These are phyloP conservation scores for Apiotrichum veenhuisii DNA, from an alignment of 1,284 basidiomycete genomes.

Conservation along the genomic window DNA sequence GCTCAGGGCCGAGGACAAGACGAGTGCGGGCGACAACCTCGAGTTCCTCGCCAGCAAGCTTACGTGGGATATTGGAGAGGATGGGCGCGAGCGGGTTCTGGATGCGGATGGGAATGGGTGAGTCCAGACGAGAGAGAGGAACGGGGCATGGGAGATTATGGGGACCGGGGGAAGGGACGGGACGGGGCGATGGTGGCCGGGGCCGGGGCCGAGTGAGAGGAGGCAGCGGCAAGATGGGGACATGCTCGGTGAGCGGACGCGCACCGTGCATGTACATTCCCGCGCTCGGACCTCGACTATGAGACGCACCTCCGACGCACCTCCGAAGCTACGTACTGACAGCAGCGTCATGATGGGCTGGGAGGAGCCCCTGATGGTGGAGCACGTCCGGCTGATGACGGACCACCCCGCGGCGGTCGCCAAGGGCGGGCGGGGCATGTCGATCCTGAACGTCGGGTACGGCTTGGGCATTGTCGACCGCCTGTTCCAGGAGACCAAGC, in stretches of 20 bases:
- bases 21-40: constrained; percentile 69
- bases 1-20: constrained; percentile 55
- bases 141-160: no score
- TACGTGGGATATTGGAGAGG: constrained; percentile 64
- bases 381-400: constrained; percentile 56
- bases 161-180: no score
- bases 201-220: no score
- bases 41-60: constrained; percentile 71
- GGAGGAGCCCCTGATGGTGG: constrained; percentile 68
- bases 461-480: constrained; percentile 91
- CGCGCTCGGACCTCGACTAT: constrained; percentile 25
- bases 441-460: constrained; percentile 86
- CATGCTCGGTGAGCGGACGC: no score
- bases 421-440: constrained; percentile 54
- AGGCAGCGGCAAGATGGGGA: no score
- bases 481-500: constrained; percentile 62
- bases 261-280: no score
- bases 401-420: constrained; percentile 53
- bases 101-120: constrained; percentile 63
- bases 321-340: no score
- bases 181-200: no score
- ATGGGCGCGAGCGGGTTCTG: constrained; percentile 65
- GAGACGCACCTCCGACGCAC: no score
- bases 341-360: constrained; percentile 88
- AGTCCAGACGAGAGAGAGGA: constrained; percentile 44